phyloP scores from a whole-genome alignment of 2,329 filamentous ascomycete genomes.

The Colletotrichum sp. region DNA sequence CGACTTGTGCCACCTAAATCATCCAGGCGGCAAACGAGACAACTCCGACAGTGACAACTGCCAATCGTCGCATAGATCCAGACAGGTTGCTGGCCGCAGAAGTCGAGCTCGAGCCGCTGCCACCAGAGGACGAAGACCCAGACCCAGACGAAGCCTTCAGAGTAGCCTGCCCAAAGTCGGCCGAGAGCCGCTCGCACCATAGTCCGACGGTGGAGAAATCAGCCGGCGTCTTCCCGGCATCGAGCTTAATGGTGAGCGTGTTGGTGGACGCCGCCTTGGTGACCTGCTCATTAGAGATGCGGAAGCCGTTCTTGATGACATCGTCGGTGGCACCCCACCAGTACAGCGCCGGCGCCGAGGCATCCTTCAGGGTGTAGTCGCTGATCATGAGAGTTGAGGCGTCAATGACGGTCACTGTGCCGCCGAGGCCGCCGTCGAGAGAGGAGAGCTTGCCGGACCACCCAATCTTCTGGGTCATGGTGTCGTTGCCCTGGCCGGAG shows the following conservation, averaged over 20 bases:
- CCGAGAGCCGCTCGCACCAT: not conserved
- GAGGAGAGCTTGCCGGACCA: conserved; percentile 24
- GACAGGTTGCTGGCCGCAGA: not conserved
- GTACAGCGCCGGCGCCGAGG: conserved; percentile 30
- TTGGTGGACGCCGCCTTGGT: conserved; percentile 18
- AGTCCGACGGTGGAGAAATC: conserved; percentile 18
- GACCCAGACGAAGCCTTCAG: not conserved
- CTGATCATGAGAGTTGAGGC: conserved; percentile 24
- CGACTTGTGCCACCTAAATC: not conserved
- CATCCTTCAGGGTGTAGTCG: conserved; percentile 28
- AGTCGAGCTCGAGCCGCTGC: not conserved
- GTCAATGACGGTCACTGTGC: conserved; percentile 26
- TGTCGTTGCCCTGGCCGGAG: not conserved
- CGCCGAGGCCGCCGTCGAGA: conserved; percentile 29
- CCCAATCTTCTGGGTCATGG: conserved; percentile 14
- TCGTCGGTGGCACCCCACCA: conserved; percentile 29
- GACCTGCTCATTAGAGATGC: conserved; percentile 29
- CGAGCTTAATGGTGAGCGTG: conserved; percentile 25
- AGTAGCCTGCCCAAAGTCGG: not conserved
- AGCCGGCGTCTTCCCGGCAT: conserved; percentile 26
- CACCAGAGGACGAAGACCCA: not conserved
- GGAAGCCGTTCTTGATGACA: conserved; percentile 27
- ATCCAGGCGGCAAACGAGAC: not conserved
- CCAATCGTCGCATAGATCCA: not conserved
- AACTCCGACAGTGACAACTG: not conserved